Base-by-base conservation (phyloP, 805 yeast genomes). In the Metschnikowia gruessii region DNA sequence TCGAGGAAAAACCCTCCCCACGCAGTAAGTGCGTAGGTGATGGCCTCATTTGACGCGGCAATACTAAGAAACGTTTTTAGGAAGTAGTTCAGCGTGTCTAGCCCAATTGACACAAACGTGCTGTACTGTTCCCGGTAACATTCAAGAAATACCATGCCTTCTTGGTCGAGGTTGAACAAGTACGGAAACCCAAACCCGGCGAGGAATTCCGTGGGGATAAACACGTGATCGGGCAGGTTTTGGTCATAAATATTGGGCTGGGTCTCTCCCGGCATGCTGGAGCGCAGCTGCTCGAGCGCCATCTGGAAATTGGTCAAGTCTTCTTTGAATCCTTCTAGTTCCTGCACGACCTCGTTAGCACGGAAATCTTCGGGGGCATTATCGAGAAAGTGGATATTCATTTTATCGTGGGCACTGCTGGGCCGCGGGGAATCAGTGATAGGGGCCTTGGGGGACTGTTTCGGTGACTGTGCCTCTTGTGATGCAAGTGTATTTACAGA, bases 1-100 rank as follows among this genome's bases (percentile, higher is more conserved):
- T 56, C 58, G n/a, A 51, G 43, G 37, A 43, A 51, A 36, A 55
- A 53, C 7, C 61, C 61, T 3, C 61, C 61, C 55, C 58, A 54
- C 13, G 61, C 58, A 0, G 60, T 53, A 22, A 57, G 31, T 1
- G 58, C 54, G 19, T 53, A 56, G 2, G 54, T 45, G 19, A 57
- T 54, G 31, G 53, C 49, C n/a, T 54, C 55, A 32, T 51, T 51
- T 2, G 31, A 24, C 19, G 51, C 40, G 3, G 60, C 60, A 1
- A 51, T 45, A 18, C 50, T 41, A 30, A 57, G 39, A 30, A 57
- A 57, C 12, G 61, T 57, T 36, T 53, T 53, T 39, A 55, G 43
- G 29, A 57, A 56, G 42, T 57, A 56, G 45, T 57, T 55, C 55
- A 52, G 58, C 40, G 51, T 36, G 17, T 43, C 51, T 22, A 40